phyloP scores from a whole-genome alignment of 2,329 filamentous ascomycete genomes.

The Fusarium sp. region DNA sequence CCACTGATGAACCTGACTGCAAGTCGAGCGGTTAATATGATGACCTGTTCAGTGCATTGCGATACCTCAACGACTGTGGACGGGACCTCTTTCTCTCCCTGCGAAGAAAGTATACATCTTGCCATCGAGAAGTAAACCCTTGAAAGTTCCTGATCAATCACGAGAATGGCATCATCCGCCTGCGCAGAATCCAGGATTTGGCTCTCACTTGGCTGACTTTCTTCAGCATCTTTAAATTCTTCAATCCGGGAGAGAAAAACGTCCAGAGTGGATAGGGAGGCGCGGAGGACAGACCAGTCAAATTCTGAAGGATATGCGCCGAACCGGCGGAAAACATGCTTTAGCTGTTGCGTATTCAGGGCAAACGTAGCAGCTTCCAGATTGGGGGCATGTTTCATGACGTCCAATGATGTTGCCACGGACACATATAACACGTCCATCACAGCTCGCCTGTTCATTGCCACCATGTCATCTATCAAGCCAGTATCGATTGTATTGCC shows the following conservation, averaged over 20 bases:
- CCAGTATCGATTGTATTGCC: constrained; percentile 58
- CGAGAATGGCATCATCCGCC: constrained; percentile 60
- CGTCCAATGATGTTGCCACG: constrained; percentile 62
- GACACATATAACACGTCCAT: constrained; percentile 66
- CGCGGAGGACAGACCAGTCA: constrained; percentile 62
- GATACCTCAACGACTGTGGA: constrained; percentile 39
- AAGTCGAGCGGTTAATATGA: constrained; percentile 61
- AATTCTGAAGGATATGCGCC: constrained; percentile 57
- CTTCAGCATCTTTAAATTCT: constrained; percentile 55
- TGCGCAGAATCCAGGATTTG: constrained; percentile 55
- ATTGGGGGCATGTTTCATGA: constrained; percentile 60
- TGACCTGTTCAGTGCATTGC: constrained; percentile 59
- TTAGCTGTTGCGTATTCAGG: constrained; percentile 63
- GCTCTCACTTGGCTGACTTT: constrained; percentile 55
- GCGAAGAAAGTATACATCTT: constrained; percentile 52
- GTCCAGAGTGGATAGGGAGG: constrained; percentile 61
- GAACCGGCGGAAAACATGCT: constrained; percentile 64
- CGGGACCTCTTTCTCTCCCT: constrained; percentile 19
- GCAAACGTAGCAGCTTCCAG: constrained; percentile 62
- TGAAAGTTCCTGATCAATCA: constrained; percentile 64
- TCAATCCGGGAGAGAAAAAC: constrained; percentile 61
- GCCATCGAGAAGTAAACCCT: constrained; percentile 62
- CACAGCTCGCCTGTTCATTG: constrained; percentile 64
- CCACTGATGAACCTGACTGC: constrained; percentile 60
- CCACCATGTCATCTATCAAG: constrained; percentile 63